A percentile compares a stretch with the other conserved stretches of the same genome.
Evolutionary conservation across 768 basidiomycete genomes (phyloP).

Genomic region (Leccinum boreale): DNA sequence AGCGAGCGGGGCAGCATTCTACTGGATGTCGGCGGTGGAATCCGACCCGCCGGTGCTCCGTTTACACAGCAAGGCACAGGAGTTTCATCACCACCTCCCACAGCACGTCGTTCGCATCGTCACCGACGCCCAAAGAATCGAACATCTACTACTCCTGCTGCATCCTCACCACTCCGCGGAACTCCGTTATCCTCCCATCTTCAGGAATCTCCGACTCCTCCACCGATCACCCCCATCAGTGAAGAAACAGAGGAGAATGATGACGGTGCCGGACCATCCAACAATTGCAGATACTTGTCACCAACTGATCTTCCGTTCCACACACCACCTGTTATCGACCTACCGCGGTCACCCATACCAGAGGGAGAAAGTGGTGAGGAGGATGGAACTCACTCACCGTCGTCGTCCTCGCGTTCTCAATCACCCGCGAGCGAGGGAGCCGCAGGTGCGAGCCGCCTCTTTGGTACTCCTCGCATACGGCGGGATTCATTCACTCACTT

Average conservation of each 20-base stretch:
- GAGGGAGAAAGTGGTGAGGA: conserved; percentile 23
- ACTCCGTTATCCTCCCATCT: conserved; percentile 42
- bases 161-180: conserved; percentile 66
- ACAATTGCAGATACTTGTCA: conserved; percentile 50
- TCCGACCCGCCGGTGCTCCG: conserved; percentile 36
- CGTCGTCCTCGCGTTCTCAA: conserved; percentile 48
- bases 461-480: conserved; percentile 68
- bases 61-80: conserved; percentile 44
- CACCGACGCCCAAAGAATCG: conserved; percentile 51
- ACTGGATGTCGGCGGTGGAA: conserved; percentile 70
- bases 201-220: conserved; percentile 49
- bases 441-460: conserved; percentile 83
- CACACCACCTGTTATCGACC: conserved; percentile 44
- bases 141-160: conserved; percentile 35
- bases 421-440: conserved; percentile 50
- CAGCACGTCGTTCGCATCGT: conserved; percentile 57
- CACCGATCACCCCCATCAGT: conserved; percentile 77
- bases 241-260: conserved; percentile 53
- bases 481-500: conserved; percentile 66
- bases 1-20: conserved; percentile 96
- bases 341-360: conserved; percentile 39
- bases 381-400: conserved; percentile 27
- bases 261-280: conserved; percentile 55
- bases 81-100: conserved; percentile 40
- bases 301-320: conserved; percentile 66